Percentiles rank a stretch among this genome's conserved stretches.
Conservation (phyloP, 2,329 filamentous ascomycete genomes). For the Aureobasidium sp. region DNA sequence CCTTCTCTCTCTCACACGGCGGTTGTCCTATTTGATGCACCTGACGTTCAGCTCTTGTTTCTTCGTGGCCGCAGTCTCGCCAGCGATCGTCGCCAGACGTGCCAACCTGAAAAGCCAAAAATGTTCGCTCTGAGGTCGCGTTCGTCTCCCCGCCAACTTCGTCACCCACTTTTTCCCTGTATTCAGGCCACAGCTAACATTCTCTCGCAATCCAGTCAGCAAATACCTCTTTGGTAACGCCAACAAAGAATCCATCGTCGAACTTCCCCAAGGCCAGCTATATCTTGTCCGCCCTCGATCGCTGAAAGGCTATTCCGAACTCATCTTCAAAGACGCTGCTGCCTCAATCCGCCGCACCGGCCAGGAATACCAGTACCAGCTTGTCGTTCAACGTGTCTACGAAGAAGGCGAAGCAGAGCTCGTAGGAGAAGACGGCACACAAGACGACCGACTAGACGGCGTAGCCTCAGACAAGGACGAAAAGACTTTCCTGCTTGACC, state of each 20-base stretch:
- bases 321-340: conserved; percentile 92
- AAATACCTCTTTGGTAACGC: conserved; percentile 87
- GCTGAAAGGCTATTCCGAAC: conserved; percentile 95
- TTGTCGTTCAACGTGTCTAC: conserved; percentile 91
- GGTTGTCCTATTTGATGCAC: neutral
- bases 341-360: conserved; percentile 87
- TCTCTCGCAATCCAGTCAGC: conserved; percentile 21
- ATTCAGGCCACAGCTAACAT: neutral
- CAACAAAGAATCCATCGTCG: conserved; percentile 86
- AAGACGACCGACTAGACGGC: conserved; percentile 58
- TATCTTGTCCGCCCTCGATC: conserved; percentile 93
- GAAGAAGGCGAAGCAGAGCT: conserved; percentile 95
- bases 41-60: neutral
- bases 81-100: neutral
- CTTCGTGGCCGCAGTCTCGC: neutral
- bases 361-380: conserved; percentile 94
- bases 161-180: conserved; percentile 8
- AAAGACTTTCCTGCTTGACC: conserved; percentile 93
- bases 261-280: conserved; percentile 90
- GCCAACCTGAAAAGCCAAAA: neutral
- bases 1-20: neutral
- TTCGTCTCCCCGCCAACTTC: conserved; percentile 16
- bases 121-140: conserved; percentile 16
- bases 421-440: conserved; percentile 80
- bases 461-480: conserved; percentile 81